Evolutionary conservation across 495 filamentous ascomycete genomes (phyloP), one percentile per base, ranked within the genome.

Genomic region (Stereocaulon alpinum): DNA sequence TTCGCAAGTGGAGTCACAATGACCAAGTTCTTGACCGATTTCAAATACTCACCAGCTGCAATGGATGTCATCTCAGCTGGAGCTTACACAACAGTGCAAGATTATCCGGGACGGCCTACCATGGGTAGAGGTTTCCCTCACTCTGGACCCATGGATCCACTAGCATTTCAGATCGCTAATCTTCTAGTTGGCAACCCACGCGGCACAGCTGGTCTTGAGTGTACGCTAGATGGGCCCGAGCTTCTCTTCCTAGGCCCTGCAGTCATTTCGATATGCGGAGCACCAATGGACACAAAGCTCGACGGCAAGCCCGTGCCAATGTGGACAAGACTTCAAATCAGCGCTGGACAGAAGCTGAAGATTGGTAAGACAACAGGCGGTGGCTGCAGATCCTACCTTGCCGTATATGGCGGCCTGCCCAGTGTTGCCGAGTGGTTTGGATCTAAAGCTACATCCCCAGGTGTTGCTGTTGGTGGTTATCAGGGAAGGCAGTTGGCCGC

Each of bases 331-430:
- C 58, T 80, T 4, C 66, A 69, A 12, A 68, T 85, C 40, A 68
- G 72, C 43, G 71, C 74, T 29, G 78, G 80, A 6, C 78, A 84
- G 56, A 73, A 59, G 42, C 65, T 85, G 24, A 80, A 76, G 41
- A 76, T 86, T 50, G 82, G 80, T 14, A 78, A 76, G 43, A 72
- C 73, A 6, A 75, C 67, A 9, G 74, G 70, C 29, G 71, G 72
- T 20, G 82, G 81, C 3, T 82, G 77, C 56, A 73, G 81, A 56
- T 71, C 72, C 12, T 86, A 86, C 63, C 71, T 85, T n/a, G 80
- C 80, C 6, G 69, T 84, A 7, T 72, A 72, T 53, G 81, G 82
- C 7, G 82, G 82, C 0, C 76, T 86, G 57, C 76, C 77, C 6
- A 70, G 72, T 22, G 71, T 85, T 42, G 75, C 81, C 22, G 66